Conservation (phyloP, 345 rosid genomes). For the Salix koriyanagi region DNA sequence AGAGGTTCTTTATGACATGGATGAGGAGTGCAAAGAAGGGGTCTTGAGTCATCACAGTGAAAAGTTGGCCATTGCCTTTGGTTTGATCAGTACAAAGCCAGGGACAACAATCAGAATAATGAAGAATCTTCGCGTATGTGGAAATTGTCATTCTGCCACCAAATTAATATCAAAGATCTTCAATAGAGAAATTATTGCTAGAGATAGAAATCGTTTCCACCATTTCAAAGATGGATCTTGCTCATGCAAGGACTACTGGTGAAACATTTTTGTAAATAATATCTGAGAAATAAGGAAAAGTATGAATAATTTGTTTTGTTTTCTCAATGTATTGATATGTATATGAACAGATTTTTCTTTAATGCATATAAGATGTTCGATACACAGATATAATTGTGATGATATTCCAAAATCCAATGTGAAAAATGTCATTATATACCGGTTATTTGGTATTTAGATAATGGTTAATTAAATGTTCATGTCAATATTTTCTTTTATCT, state of each 20-base stretch:
- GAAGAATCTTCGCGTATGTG: constrained; percentile 77
- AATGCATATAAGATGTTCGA: no score
- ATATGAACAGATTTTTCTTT: no score
- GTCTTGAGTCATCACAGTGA: constrained; percentile 72
- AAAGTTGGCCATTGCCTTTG: constrained; percentile 76
- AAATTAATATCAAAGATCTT: constrained; percentile 70
- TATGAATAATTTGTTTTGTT: no score
- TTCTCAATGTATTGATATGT: no score
- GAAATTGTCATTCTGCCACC: constrained; percentile 68
- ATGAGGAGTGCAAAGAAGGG: constrained; percentile 70
- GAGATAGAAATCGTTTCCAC: constrained; percentile 76
- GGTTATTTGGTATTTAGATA: no score
- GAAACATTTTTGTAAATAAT: constrained; percentile 6
- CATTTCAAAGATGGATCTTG: constrained; percentile 70
- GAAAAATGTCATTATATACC: no score
- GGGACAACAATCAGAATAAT: constrained; percentile 69
- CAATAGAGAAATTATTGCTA: constrained; percentile 68
- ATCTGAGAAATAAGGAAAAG: no score
- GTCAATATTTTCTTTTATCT: no score
- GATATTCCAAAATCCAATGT: no score
- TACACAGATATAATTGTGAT: no score
- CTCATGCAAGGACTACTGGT: constrained; percentile 80
- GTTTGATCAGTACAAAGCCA: constrained; percentile 69
- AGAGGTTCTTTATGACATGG: constrained; percentile 68
- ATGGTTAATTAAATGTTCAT: no score